Evolutionary conservation across 495 filamentous ascomycete species (phyloP).

Genomic region (Penicillium fimorum): DNA sequence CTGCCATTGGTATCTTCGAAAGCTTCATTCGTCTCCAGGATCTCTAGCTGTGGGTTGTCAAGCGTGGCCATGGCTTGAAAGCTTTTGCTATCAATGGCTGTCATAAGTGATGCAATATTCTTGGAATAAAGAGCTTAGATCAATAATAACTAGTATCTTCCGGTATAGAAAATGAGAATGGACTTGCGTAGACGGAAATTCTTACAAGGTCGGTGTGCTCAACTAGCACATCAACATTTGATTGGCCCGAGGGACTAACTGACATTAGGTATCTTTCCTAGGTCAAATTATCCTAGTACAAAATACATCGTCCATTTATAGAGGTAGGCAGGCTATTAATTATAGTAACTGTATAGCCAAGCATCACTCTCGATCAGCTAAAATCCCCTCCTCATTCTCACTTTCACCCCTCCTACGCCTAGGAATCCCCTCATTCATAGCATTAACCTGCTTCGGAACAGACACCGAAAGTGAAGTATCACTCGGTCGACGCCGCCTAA

Average conservation of each 20-base stretch:
- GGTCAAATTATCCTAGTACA: too few relatives aligned
- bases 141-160: too few relatives aligned
- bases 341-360: not conserved
- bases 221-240: too few relatives aligned
- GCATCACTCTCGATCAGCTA: conserved; percentile 26
- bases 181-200: too few relatives aligned
- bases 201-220: too few relatives aligned
- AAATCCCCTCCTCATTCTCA: conserved; percentile 31
- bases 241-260: too few relatives aligned
- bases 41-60: not conserved
- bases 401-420: conserved; percentile 27
- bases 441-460: conserved; percentile 13
- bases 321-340: not conserved
- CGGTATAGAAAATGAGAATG: too few relatives aligned
- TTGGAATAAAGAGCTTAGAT: too few relatives aligned
- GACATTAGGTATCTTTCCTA: too few relatives aligned
- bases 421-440: conserved; percentile 33
- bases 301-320: not conserved
- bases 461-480: conserved; percentile 22
- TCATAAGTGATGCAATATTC: too few relatives aligned
- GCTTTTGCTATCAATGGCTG: too few relatives aligned
- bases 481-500: conserved; percentile 57
- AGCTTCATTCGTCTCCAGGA: not conserved
- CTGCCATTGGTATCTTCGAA: not conserved
- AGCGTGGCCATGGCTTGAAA: too few relatives aligned